phyloP scores from a whole-genome alignment of 495 filamentous ascomycete genomes.

The Achaetomiella virescens region DNA sequence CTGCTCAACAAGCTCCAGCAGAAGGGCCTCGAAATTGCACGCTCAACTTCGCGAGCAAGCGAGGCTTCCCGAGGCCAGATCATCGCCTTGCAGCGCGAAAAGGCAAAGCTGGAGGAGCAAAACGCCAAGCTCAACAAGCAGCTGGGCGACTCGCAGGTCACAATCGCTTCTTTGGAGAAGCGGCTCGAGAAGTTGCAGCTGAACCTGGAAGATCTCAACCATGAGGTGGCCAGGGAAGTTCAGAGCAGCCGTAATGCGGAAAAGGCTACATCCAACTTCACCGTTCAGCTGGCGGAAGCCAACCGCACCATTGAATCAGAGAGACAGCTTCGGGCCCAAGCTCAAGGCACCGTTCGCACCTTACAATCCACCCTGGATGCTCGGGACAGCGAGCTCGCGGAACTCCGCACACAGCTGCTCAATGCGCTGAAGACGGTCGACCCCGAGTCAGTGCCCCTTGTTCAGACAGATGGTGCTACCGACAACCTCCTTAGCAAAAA shows the following conservation, averaged over 20 bases:
- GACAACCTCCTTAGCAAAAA: constrained; percentile 51
- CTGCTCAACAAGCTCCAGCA: constrained; percentile 95
- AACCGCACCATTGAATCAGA: constrained; percentile 90
- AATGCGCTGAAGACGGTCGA: constrained; percentile 80
- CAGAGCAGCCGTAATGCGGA: constrained; percentile 88
- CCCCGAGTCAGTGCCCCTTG: constrained; percentile 52
- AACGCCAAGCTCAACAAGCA: constrained; percentile 75
- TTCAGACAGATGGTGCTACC: constrained; percentile 41
- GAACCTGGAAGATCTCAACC: constrained; percentile 85
- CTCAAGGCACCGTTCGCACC: constrained; percentile 77
- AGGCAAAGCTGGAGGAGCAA: constrained; percentile 76
- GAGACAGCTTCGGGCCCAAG: constrained; percentile 74
- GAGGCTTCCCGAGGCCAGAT: constrained; percentile 80
- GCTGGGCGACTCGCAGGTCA: constrained; percentile 79
- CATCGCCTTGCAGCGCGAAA: constrained; percentile 72
- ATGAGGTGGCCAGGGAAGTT: constrained; percentile 85
- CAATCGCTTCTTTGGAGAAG: constrained; percentile 83
- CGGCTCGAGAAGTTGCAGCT: constrained; percentile 91
- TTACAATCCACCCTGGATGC: constrained; percentile 71
- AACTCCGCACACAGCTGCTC: constrained; percentile 72
- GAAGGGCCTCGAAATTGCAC: constrained; percentile 93
- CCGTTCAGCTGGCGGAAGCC: constrained; percentile 77
- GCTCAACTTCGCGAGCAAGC: constrained; percentile 78
- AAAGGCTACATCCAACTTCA: constrained; percentile 76
- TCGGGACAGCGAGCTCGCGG: constrained; percentile 69